These are phyloP conservation scores for Plantago coronopus DNA, from an alignment of 305 asterid species.

Conservation along the genomic window DNA sequence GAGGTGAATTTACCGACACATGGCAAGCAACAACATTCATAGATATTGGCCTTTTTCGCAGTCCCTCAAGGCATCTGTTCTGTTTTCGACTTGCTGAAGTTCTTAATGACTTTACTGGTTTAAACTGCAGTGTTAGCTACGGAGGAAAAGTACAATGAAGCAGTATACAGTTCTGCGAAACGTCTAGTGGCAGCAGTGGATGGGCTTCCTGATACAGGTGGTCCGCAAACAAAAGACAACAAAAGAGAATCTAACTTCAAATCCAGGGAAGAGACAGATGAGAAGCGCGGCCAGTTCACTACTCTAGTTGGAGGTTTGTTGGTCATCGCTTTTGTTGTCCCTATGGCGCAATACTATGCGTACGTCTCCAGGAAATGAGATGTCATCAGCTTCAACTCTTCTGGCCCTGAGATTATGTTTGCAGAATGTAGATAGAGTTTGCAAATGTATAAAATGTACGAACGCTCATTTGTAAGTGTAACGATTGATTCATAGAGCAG, in stretches of 20 bases:
- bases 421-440: conserved; percentile 27
- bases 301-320: conserved; percentile 96
- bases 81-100: background rate
- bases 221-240: conserved; percentile 65
- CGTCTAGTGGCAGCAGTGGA: conserved; percentile 83
- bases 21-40: too few relatives aligned
- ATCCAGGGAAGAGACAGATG: conserved; percentile 89
- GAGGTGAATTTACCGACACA: too few relatives aligned
- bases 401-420: conserved; percentile 12
- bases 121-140: conserved; percentile 71
- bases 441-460: conserved; percentile 41
- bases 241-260: conserved; percentile 95
- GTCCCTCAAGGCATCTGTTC: background rate
- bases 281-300: conserved; percentile 94
- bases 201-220: conserved; percentile 96
- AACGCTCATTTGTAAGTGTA: conserved; percentile 31
- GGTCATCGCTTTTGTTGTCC: conserved; percentile 98
- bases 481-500: conserved; percentile 24
- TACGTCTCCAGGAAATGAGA: conserved; percentile 80
- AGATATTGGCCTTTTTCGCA: too few relatives aligned
- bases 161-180: conserved; percentile 56
- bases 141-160: conserved; percentile 94
- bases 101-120: background rate
- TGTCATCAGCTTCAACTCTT: conserved; percentile 21
- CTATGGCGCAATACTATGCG: conserved; percentile 97